A percentile compares a stretch with the other conserved stretches of the same genome.
phyloP scores from a whole-genome alignment of 495 filamentous ascomycete species.

The Neurospora tetraspora region DNA sequence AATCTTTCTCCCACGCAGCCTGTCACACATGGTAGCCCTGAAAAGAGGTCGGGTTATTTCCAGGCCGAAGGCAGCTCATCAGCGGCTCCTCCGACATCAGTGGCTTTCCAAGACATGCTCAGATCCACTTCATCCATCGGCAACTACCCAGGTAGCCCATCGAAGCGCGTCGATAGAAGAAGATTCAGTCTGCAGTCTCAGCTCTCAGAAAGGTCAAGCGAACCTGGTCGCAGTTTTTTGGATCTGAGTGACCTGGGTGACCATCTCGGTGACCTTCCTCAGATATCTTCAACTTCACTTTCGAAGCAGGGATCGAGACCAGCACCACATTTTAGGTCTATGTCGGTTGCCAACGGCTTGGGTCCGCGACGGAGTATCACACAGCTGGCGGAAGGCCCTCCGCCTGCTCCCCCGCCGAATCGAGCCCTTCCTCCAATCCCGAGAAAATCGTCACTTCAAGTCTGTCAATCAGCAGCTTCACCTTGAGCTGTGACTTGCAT shows the following conservation, averaged over 20 bases:
- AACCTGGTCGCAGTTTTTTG: neutral
- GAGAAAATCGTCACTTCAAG: conserved; percentile 1
- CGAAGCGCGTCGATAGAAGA: conserved; percentile 1
- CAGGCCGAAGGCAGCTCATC: neutral
- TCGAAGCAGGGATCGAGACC: conserved; percentile 17
- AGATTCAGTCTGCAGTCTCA: conserved; percentile 16
- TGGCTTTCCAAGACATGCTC: conserved; percentile 5
- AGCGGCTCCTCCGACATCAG: neutral
- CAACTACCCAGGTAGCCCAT: conserved; percentile 6
- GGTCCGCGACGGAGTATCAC: conserved; percentile 46
- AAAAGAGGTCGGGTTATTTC: neutral
- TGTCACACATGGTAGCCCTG: neutral
- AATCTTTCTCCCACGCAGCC: neutral
- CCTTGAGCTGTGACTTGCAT: neutral
- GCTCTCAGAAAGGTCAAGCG: conserved; percentile 3
- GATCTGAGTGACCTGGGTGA: conserved; percentile 1
- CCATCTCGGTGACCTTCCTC: conserved; percentile 3
- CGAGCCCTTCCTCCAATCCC: conserved; percentile 55
- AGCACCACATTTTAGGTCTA: conserved; percentile 19
- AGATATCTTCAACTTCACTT: conserved; percentile 15
- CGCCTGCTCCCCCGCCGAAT: conserved; percentile 52
- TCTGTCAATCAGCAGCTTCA: neutral
- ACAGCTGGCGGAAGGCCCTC: conserved; percentile 47
- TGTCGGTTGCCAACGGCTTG: conserved; percentile 21
- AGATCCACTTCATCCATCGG: conserved; percentile 17